Base-by-base conservation (phyloP, 1,284 basidiomycete species). In the Malassezia obtusa region DNA sequence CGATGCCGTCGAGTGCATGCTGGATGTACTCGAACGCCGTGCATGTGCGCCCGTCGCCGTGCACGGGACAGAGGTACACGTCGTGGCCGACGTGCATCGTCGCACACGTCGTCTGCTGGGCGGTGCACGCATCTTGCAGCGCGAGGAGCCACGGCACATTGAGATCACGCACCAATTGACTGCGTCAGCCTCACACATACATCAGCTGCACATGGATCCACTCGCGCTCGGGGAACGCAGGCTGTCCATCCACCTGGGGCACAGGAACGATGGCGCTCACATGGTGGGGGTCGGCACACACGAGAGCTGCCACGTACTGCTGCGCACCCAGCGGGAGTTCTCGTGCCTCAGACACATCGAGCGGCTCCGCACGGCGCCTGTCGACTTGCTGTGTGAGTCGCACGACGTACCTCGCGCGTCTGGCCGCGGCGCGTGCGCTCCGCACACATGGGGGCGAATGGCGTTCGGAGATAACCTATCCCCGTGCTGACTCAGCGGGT, bases 81-180 rank as follows among this genome's bases (percentile, higher is more conserved):
- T 91, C 95, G 78, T 95, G 89, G 47, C 86, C 87, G 14, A 91
- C 90, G 74, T 92, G 92, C 91, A 96, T 95, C 74, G 92, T 86
- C 1, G 87, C 86, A 77, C 91, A 96, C 9, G 85, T 82, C 46
- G 52, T 37, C 0, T 60, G 60, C 1, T 59, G 52, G 14, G 50
- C 35, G 40, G 54, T 50, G 57, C 91, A 96, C 68, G 87, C 84
- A 58, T 83, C 80, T 66, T 92, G 84, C 17, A 96, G 79, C 64
- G 84, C 83, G 2, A 85, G 87, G 45, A 96, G 84, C 48, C 95
- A 81, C 0, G 90, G 88, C 61, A 88, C 84, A 0, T 87, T 86
- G 17, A 95, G 79, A 73, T 96, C 87, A 1, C 89, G 88, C 36
- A 96, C 81, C 17, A 76, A 63, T 30, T 43, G 40, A 21, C 40